Conservation (phyloP, 176 grass and related monocot species). For the Eleusine coracana region DNA sequence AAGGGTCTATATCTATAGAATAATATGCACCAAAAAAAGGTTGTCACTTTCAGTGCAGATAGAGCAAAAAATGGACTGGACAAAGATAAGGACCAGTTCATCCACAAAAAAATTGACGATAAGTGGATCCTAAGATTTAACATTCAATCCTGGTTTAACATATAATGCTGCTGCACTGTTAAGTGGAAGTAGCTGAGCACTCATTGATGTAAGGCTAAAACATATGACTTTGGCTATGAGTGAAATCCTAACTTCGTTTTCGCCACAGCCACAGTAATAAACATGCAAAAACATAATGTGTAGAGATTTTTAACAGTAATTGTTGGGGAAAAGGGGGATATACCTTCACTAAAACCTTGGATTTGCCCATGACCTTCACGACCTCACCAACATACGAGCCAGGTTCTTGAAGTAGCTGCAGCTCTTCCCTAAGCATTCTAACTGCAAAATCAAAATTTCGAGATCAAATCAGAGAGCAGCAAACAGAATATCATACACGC, state of each 20-base stretch:
- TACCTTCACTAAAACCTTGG: slow-evolving; percentile 99
- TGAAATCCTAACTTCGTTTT: background rate
- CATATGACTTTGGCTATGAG: background rate
- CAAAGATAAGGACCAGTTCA: background rate
- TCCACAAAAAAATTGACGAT: background rate
- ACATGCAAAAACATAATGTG: background rate
- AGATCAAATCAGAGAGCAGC: slow-evolving; percentile 7
- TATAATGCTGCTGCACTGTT: background rate
- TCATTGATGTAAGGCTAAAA: background rate
- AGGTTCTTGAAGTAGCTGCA: slow-evolving; percentile 94
- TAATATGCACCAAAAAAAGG: background rate
- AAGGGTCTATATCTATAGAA: background rate
- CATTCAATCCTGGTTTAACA: background rate
- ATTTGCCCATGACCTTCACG: slow-evolving; percentile 99
- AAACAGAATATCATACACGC: background rate
- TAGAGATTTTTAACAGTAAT: background rate
- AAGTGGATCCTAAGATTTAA: background rate
- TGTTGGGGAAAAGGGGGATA: background rate
- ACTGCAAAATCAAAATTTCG: slow-evolving; percentile 51
- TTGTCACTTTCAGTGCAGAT: background rate
- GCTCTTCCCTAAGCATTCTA: slow-evolving; percentile 88
- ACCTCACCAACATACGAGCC: slow-evolving; percentile 98
- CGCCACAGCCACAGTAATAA: background rate
- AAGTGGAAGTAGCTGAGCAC: background rate
- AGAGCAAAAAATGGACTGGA: background rate